Base-by-base conservation (phyloP, 805 yeast genomes). In the Metschnikowia rubicola region DNA sequence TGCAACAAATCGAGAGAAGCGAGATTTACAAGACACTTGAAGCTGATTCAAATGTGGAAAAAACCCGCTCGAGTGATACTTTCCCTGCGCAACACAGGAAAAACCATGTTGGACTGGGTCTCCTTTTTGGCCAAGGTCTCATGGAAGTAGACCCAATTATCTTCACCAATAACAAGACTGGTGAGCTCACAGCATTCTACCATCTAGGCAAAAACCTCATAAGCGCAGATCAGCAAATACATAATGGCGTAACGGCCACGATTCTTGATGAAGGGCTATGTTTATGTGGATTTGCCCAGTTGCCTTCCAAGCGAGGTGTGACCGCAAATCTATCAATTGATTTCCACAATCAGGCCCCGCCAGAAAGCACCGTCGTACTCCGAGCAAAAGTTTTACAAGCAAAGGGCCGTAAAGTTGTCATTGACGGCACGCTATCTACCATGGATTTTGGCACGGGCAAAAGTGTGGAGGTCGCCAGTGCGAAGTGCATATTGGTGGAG, bases 251-350 rank as follows among this genome's bases (percentile, higher is more conserved):
- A 3, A 66, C 88, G 5, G 77, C 95, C 2, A 83, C 96, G 2
- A 63, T 92, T 11, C 51, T 92, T 44, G 98, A 92, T 65, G 97
- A 91, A 62, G 84, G 86, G 0, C 68, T 92, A 29, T 88, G 96
- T 58, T 74, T 81, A 37, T 86, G 96, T 59, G 98, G 97, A 12
- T 92, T 90, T 62, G 81, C 88, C 3, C 68, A 77, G 28, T 70
- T 92, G 10, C 98, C 98, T 1, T 80, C 83, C 47, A 78, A 81
- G 46, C 74, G 85, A 42, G 99, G 98, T 11, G 96, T 94, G 21
- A 92, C 99, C 0, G 99, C 96, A 0, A 77, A 74, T 42, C 70
- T 92, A 37, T 66, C 77, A 2, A 71, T 92, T 8, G 73, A 85
- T 43, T 92, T 88, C 64, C 74, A 75, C 36, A 76, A 74, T 52